Percentiles rank a stretch among this genome's conserved stretches.
Evolutionary conservation across 2,329 filamentous ascomycete species (phyloP).

Genomic region (Alternaria gaisen): DNA sequence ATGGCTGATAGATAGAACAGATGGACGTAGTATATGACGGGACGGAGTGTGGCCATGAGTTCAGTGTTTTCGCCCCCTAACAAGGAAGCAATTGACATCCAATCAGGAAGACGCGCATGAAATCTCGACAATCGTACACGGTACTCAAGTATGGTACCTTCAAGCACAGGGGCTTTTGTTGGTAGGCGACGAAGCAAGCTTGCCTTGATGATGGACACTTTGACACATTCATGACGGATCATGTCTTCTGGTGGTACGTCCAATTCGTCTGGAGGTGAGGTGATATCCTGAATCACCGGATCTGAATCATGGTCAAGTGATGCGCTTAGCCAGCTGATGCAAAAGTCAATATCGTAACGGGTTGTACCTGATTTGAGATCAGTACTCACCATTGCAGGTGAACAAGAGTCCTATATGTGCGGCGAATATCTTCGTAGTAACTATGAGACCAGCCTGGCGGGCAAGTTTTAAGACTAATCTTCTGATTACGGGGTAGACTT

Average conservation of each 20-base stretch:
- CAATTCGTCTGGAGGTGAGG: constrained; percentile 9
- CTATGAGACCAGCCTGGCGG: neutral
- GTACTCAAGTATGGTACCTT: constrained; percentile 14
- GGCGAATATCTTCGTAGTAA: constrained; percentile 19
- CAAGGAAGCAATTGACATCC: constrained; percentile 21
- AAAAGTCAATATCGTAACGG: neutral
- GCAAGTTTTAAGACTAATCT: constrained; percentile 2
- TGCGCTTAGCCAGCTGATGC: constrained; percentile 26
- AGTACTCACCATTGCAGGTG: constrained; percentile 19
- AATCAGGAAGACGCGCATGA: constrained; percentile 21
- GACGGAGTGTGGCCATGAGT: constrained; percentile 5
- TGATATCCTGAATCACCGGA: neutral
- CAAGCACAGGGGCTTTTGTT: constrained; percentile 6
- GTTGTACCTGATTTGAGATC: neutral
- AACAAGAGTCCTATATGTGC: constrained; percentile 26
- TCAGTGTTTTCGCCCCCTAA: neutral
- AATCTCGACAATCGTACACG: constrained; percentile 20
- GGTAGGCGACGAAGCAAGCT: constrained; percentile 20
- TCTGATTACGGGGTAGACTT: constrained; percentile 19
- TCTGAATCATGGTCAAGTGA: constrained; percentile 22
- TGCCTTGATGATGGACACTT: constrained; percentile 32
- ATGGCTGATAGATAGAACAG: constrained; percentile 35
- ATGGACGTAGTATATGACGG: constrained; percentile 28
- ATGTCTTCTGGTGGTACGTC: constrained; percentile 10
- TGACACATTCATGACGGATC: constrained; percentile 26